phyloP scores from a whole-genome alignment of 192 early-diverging fungal species.

The Thoreauomyces humboldtii region DNA sequence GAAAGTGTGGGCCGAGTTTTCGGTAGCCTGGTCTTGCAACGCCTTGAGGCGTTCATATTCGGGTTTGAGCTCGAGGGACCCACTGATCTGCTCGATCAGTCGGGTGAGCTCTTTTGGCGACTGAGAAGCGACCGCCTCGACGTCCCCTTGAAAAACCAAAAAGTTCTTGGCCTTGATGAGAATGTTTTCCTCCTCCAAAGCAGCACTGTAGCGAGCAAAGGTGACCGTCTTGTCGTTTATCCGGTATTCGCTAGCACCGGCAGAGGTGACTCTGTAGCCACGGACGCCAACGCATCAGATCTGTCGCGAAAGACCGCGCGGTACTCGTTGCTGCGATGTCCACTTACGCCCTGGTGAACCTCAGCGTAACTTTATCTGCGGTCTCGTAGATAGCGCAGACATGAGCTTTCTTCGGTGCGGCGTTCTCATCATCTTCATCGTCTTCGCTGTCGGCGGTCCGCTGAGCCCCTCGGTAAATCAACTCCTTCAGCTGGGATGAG shows the following conservation, averaged over 20 bases:
- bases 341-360: constrained; percentile 72
- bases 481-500: constrained; percentile 81
- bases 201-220: constrained; percentile 71
- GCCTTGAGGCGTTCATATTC: constrained; percentile 86
- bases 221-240: constrained; percentile 75
- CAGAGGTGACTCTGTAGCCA: constrained; percentile 29
- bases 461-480: constrained; percentile 76
- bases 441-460: constrained; percentile 35
- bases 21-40: constrained; percentile 80
- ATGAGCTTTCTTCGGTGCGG: constrained; percentile 42
- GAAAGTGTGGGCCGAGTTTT: constrained; percentile 84
- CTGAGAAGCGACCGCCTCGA: constrained; percentile 95
- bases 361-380: constrained; percentile 54
- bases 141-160: constrained; percentile 96
- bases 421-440: constrained; percentile 39
- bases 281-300: background rate
- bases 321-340: background rate
- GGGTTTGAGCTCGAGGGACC: constrained; percentile 83
- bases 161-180: constrained; percentile 95
- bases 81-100: constrained; percentile 95
- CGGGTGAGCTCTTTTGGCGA: constrained; percentile 88
- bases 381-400: constrained; percentile 86
- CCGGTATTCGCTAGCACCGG: constrained; percentile 82
- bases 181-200: constrained; percentile 85
- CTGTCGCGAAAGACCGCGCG: too few species aligned